Base-by-base conservation (phyloP, 805 yeast genomes). In the Sporopachydermia quercuum region DNA sequence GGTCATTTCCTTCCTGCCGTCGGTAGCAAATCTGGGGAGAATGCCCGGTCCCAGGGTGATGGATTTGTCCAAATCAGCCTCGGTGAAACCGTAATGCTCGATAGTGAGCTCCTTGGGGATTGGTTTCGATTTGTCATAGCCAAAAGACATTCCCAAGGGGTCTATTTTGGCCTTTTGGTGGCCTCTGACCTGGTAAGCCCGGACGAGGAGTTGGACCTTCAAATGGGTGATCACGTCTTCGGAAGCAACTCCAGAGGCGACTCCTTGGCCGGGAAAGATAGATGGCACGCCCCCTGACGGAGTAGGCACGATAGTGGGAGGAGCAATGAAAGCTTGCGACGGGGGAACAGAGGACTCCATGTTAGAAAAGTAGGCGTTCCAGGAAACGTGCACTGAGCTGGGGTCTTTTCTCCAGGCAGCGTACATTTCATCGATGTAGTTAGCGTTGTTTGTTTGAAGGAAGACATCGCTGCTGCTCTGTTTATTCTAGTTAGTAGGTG, bases 141-240 rank as follows among this genome's bases (percentile, higher is more conserved):
- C 96, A 56, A 77, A 83, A 15, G 87, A 75, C 54, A 89, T 81
- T 30, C 81, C 89, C 55, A 91, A 68, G n/a, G 99, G 99, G 62
- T 91, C 99, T 45, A 86, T 78, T 52, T 77, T 79, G 37, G 97
- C 96, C 66, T 83, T 84, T 61, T 78, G 81, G 62, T 91, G 99
- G 49, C 98, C 99, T 63, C 97, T 78, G 40, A 91, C 98, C 68
- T 91, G 98, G 65, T 87, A 91, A 19, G 98, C 98, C 62, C 99
- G 82, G 47, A 93, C 96, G 52, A 91, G 71, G 51, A 91, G 74
- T 70, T 91, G 99, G 14, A 86, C 93, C 62, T 91, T 91, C 69
- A 91, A 74, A 60, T 91, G 97, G 46, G 83, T 71, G 47, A 81
- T 70, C 36, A 87, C 84, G 47, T 78, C 84, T 53, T 76, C 74